These are phyloP conservation scores for Lithocarpus polystachyus DNA, from an alignment of 306 rosid species.

Conservation along the genomic window DNA sequence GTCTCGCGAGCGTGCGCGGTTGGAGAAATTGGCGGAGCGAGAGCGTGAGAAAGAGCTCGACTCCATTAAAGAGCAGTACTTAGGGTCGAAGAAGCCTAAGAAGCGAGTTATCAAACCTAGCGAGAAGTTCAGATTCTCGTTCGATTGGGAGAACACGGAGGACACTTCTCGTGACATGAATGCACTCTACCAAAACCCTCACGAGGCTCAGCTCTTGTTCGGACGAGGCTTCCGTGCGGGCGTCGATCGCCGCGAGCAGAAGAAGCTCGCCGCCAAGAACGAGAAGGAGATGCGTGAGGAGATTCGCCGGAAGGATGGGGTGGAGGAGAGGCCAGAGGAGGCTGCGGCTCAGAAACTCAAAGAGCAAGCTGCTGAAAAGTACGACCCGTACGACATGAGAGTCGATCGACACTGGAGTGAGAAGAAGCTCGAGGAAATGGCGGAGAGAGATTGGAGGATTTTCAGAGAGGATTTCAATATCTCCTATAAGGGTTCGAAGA, in stretches of 20 bases:
- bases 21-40: conserved; percentile 67
- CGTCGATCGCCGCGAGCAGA: conserved; percentile 89
- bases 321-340: conserved; percentile 88
- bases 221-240: conserved; percentile 90
- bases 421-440: conserved; percentile 88
- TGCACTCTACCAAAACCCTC: conserved; percentile 75
- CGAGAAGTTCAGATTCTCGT: conserved; percentile 87
- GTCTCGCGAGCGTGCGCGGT: conserved; percentile 53
- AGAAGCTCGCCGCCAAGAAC: conserved; percentile 86
- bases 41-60: conserved; percentile 83
- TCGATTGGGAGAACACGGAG: conserved; percentile 93
- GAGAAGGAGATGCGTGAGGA: conserved; percentile 84
- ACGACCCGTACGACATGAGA: conserved; percentile 84
- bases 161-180: conserved; percentile 95
- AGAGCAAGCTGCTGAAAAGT: conserved; percentile 77
- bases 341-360: conserved; percentile 79
- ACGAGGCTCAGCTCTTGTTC: conserved; percentile 82
- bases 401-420: conserved; percentile 93
- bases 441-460: conserved; percentile 85
- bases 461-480: conserved; percentile 84
- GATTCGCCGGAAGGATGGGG: conserved; percentile 62
- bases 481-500: conserved; percentile 80
- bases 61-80: conserved; percentile 76
- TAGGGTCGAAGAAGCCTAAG: conserved; percentile 85
- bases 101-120: conserved; percentile 88